Percentiles rank a stretch among this genome's conserved stretches.
Evolutionary conservation across 2,329 filamentous ascomycete species (phyloP).

Genomic region (Rhexocercosporidium sp.): DNA sequence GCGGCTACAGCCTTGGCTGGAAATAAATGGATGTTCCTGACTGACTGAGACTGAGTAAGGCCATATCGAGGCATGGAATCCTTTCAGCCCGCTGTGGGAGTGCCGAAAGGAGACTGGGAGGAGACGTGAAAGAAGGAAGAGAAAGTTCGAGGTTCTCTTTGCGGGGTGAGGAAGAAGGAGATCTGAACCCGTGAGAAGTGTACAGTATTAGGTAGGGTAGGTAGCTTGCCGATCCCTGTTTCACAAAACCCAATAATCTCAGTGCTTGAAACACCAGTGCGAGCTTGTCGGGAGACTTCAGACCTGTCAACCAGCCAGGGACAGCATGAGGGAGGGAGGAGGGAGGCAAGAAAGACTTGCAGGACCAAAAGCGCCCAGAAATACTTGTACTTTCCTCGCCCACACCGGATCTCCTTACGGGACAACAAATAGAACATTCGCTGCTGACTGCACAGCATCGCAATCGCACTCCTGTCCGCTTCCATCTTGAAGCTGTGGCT

Average conservation of each 20-base stretch:
- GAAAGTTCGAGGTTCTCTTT: background rate
- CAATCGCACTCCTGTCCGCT: background rate
- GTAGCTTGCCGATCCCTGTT: constrained; percentile 3
- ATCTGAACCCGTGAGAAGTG: background rate
- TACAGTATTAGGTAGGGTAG: too few species aligned
- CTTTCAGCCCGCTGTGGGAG: background rate
- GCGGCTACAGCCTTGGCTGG: background rate
- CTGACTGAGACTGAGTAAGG: background rate
- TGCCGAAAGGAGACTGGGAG: background rate
- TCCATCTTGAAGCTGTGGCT: constrained; percentile 1
- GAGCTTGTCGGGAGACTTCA: background rate
- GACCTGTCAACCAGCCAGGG: constrained; percentile 16
- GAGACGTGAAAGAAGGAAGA: background rate
- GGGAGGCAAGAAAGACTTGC: background rate
- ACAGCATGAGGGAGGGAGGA: too few species aligned
- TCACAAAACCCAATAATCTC: background rate
- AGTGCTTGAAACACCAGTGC: background rate
- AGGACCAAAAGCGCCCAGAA: background rate
- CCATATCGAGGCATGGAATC: background rate
- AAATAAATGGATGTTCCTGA: constrained; percentile 1
- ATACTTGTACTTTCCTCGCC: background rate
- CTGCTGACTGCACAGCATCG: background rate
- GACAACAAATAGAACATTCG: background rate
- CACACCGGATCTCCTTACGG: background rate
- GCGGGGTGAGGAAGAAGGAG: background rate